Percentiles rank a stretch among this genome's conserved stretches.
These are phyloP conservation scores for Tricladium varicosporioides DNA, from an alignment of 2,329 filamentous ascomycete genomes.

Conservation along the genomic window DNA sequence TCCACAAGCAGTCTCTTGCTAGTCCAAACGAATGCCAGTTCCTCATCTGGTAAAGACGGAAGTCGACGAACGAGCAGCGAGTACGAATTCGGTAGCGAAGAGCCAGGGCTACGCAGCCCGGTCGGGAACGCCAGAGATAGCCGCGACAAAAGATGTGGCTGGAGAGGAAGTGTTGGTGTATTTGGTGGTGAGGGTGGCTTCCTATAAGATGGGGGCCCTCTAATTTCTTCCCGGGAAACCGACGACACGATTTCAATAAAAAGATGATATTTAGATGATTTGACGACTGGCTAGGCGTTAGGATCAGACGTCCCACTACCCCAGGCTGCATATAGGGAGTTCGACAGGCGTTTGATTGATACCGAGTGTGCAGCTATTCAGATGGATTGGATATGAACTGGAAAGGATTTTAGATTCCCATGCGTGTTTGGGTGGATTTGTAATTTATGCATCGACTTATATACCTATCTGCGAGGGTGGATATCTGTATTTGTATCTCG, in stretches of 20 bases:
- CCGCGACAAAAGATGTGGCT: constrained; percentile 47
- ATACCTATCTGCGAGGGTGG: neutral
- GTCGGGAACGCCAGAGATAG: constrained; percentile 2
- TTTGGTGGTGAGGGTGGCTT: constrained; percentile 54
- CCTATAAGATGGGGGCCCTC: constrained; percentile 38
- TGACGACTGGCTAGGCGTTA: neutral
- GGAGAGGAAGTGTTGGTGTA: constrained; percentile 56
- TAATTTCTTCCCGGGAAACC: neutral
- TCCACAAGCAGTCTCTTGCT: constrained; percentile 57
- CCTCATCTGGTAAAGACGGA: constrained; percentile 26
- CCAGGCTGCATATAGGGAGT: neutral
- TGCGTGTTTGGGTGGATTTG: neutral
- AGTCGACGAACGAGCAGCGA: constrained; percentile 26
- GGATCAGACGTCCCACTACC: neutral
- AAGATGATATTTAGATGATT: neutral
- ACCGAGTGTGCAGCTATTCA: neutral
- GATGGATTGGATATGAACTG: neutral
- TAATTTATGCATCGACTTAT: neutral
- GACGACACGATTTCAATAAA: neutral
- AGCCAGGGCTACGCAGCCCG: constrained; percentile 8
- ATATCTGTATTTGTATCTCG: neutral
- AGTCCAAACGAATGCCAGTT: constrained; percentile 52
- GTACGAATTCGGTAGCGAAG: constrained; percentile 18
- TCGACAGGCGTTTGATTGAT: neutral
- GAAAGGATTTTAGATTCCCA: neutral